Conservation (phyloP, 441 rosid species). For the Gossypium gossypioides region DNA sequence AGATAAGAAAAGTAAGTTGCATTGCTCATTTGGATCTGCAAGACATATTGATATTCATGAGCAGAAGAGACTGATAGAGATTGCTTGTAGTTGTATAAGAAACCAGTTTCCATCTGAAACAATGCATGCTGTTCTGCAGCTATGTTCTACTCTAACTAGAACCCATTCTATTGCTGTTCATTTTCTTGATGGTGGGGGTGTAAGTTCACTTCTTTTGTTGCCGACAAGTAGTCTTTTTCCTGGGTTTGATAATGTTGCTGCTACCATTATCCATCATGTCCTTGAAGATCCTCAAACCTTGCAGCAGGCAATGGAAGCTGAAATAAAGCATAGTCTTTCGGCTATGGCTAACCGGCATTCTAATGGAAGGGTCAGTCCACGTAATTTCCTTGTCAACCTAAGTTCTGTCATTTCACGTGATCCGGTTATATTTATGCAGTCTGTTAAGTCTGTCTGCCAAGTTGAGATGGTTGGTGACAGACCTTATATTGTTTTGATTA, state of each 20-base stretch:
- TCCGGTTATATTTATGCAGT: constrained; percentile 73
- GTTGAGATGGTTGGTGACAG: constrained; percentile 96
- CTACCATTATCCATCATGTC: constrained; percentile 79
- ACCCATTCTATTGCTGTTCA: constrained; percentile 70
- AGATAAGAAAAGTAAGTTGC: constrained; percentile 59
- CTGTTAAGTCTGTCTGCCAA: constrained; percentile 80
- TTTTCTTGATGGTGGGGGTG: constrained; percentile 84
- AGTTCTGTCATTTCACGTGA: constrained; percentile 78
- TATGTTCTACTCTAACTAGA: constrained; percentile 80
- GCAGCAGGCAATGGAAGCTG: constrained; percentile 99
- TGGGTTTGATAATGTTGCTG: constrained; percentile 85
- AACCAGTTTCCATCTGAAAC: constrained; percentile 80
- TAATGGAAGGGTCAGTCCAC: constrained; percentile 77
- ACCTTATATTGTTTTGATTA: constrained; percentile 74
- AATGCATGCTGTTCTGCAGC: constrained; percentile 89
- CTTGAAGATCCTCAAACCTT: constrained; percentile 98
- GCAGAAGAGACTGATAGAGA: constrained; percentile 78
- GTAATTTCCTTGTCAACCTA: constrained; percentile 64
- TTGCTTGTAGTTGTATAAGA: constrained; percentile 74
- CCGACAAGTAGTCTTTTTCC: constrained; percentile 86
- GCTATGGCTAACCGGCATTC: constrained; percentile 80
- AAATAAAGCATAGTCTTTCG: constrained; percentile 76
- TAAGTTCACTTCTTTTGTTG: constrained; percentile 64
- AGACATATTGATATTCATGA: constrained; percentile 48
- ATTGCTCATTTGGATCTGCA: constrained; percentile 41